Conservation (phyloP, 2,329 filamentous ascomycete species). For the Claviceps capensis region DNA sequence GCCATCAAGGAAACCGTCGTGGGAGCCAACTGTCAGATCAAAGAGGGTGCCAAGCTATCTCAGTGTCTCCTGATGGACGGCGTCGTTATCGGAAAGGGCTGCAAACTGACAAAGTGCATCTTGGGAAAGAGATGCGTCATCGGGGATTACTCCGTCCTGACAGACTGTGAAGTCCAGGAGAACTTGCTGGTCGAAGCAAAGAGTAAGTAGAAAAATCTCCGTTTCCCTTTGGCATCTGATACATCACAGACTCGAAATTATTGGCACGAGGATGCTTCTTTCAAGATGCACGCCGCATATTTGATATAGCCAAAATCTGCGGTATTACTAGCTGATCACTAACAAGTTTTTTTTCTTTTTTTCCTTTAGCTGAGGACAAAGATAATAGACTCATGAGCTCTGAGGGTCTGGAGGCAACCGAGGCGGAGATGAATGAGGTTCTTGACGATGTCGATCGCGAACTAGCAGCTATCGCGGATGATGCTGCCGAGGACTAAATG, state of each 20-base stretch:
- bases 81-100: conserved; percentile 69
- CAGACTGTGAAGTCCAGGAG: conserved; percentile 86
- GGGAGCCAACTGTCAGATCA: conserved; percentile 76
- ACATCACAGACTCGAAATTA: neutral
- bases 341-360: neutral
- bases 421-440: conserved; percentile 45
- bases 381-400: conserved; percentile 55
- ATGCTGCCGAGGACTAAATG: conserved; percentile 8
- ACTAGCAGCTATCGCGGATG: conserved; percentile 12
- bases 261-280: neutral
- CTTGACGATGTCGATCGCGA: conserved; percentile 30
- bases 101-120: conserved; percentile 76
- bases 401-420: conserved; percentile 49
- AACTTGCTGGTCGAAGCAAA: conserved; percentile 73
- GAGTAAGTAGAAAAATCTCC: conserved; percentile 28
- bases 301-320: neutral
- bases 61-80: conserved; percentile 89
- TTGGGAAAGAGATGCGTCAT: conserved; percentile 69
- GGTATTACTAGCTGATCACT: neutral
- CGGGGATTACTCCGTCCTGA: conserved; percentile 68
- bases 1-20: conserved; percentile 90
- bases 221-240: neutral
- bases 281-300: neutral
- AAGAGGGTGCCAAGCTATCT: conserved; percentile 71
- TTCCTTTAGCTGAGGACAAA: conserved; percentile 47